phyloP scores from a whole-genome alignment of 768 basidiomycete genomes.

The Termitomyces bulborhizus region DNA sequence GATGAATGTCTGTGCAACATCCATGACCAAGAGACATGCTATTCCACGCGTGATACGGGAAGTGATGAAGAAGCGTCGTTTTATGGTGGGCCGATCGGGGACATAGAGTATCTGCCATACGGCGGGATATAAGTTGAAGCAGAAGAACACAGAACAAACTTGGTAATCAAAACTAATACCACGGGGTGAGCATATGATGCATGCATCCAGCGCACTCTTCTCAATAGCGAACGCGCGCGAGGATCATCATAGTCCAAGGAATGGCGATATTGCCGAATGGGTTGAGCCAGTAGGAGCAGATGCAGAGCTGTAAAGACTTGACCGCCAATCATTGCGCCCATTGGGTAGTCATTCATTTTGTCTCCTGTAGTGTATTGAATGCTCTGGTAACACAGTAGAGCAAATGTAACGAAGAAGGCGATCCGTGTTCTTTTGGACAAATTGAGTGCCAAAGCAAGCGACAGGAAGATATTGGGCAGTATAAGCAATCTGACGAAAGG shows the following conservation, averaged over 20 bases:
- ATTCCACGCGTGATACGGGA: slow-evolving; percentile 9
- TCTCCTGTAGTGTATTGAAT: slow-evolving; percentile 12
- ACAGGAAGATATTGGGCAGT: background rate
- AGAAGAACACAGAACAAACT: slow-evolving; percentile 3
- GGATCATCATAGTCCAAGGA: slow-evolving; percentile 8
- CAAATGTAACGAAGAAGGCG: background rate
- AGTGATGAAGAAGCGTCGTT: slow-evolving; percentile 7
- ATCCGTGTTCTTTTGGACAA: background rate
- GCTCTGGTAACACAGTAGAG: background rate
- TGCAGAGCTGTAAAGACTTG: slow-evolving; percentile 16
- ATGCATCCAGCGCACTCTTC: slow-evolving; percentile 14
- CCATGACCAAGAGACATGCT: slow-evolving; percentile 11
- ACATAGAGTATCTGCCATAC: background rate
- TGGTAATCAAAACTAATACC: slow-evolving; percentile 17
- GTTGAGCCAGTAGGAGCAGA: slow-evolving; percentile 13
- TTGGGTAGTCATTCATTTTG: slow-evolving; percentile 11
- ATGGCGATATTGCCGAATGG: slow-evolving; percentile 13
- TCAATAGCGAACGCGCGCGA: slow-evolving; percentile 3
- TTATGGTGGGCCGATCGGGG: background rate
- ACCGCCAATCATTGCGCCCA: slow-evolving; percentile 9
- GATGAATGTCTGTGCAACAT: slow-evolving; percentile 16
- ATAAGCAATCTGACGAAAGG: slow-evolving; percentile 1
- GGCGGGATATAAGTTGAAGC: background rate
- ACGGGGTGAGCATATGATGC: slow-evolving; percentile 11
- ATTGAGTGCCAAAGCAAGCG: background rate